phyloP scores from a whole-genome alignment of 257 asterid genomes.

The Lithospermum erythrorhizon region DNA sequence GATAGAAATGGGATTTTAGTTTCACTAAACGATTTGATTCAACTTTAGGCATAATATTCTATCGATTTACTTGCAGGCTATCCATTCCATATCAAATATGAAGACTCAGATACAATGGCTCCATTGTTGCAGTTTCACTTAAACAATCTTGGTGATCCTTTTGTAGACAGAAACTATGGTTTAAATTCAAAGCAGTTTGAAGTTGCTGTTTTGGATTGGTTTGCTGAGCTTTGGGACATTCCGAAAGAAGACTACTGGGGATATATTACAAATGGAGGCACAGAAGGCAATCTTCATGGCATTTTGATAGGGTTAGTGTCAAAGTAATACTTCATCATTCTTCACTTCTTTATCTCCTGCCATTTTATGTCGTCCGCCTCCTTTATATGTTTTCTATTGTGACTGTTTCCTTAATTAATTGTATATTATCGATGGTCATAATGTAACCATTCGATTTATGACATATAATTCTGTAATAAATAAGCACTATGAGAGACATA shows the following conservation, averaged over 20 bases:
- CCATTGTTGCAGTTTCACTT: constrained; percentile 13
- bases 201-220: not conserved
- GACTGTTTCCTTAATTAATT: no score
- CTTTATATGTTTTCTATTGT: no score
- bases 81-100: constrained; percentile 11
- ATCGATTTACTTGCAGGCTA: constrained; percentile 2
- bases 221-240: not conserved
- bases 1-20: no score
- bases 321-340: no score
- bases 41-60: not conserved
- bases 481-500: no score
- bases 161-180: constrained; percentile 3
- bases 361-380: no score
- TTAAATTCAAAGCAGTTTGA: not conserved
- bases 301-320: not conserved
- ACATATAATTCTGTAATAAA: no score
- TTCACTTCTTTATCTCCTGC: no score
- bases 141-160: constrained; percentile 15
- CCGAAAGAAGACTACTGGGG: not conserved
- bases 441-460: no score
- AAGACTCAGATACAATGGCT: constrained; percentile 3
- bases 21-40: no score
- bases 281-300: not conserved
- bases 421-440: no score
- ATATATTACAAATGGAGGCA: not conserved